phyloP scores from a whole-genome alignment of 1,139 yeast genomes.

The Hansenula lynferdii region DNA sequence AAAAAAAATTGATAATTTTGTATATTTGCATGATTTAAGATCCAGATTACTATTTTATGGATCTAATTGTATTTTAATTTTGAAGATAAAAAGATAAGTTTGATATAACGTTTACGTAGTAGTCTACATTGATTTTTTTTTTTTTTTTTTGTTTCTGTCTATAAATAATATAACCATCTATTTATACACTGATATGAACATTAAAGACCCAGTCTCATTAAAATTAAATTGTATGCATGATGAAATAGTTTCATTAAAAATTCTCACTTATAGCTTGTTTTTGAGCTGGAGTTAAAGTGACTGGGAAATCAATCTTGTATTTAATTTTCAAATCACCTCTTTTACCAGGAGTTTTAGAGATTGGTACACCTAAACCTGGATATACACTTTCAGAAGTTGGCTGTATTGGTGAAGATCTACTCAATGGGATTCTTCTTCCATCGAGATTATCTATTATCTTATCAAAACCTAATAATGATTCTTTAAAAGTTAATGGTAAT shows the following conservation, averaged over 20 bases:
- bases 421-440: conserved; percentile 78
- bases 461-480: conserved; percentile 81
- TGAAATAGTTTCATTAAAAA: conserved; percentile 25
- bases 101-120: no score
- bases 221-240: no score
- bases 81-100: no score
- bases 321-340: conserved; percentile 78
- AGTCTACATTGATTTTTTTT: no score
- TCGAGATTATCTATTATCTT: conserved; percentile 78
- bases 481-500: conserved; percentile 78
- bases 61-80: no score
- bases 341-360: conserved; percentile 73
- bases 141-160: no score
- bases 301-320: conserved; percentile 82
- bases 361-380: conserved; percentile 97
- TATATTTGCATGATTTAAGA: no score
- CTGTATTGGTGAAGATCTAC: conserved; percentile 76
- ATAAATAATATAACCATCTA: no score
- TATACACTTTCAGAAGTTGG: conserved; percentile 72
- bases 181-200: neutral
- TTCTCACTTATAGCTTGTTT: conserved; percentile 57
- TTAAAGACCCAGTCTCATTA: conserved; percentile 3
- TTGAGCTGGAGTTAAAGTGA: conserved; percentile 68
- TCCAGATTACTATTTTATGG: no score
- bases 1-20: no score